Conservation (phyloP, 1,139 yeast genomes). For the Kodamaea arcana region DNA sequence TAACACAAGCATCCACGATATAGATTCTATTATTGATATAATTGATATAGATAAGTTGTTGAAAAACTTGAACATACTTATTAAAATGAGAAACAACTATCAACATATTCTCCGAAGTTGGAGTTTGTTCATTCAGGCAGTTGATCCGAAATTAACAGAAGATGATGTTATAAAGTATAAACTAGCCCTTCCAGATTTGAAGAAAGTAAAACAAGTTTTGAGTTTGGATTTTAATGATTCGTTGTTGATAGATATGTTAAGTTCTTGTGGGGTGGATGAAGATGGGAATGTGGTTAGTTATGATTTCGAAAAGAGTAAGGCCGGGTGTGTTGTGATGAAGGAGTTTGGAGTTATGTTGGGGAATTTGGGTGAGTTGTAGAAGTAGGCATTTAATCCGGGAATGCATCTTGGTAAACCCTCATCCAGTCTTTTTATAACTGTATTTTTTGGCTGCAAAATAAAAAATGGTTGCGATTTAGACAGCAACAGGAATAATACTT, state of each 20-base stretch:
- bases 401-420: too few relatives aligned
- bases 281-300: constrained; percentile 30
- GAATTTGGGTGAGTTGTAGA: constrained; percentile 39
- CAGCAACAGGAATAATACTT: too few relatives aligned
- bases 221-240: constrained; percentile 28
- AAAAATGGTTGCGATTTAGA: too few relatives aligned
- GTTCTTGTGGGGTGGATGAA: constrained; percentile 30
- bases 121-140: constrained; percentile 30
- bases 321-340: constrained; percentile 32
- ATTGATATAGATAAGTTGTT: constrained; percentile 42
- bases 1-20: constrained; percentile 15
- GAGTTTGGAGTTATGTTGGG: constrained; percentile 46
- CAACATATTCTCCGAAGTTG: constrained; percentile 30
- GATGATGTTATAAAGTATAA: constrained; percentile 12
- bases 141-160: constrained; percentile 8
- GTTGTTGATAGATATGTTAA: constrained; percentile 43
- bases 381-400: too few relatives aligned
- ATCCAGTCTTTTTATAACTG: too few relatives aligned
- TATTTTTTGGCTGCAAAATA: too few relatives aligned
- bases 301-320: constrained; percentile 22
- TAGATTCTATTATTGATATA: constrained; percentile 31
- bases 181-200: constrained; percentile 31
- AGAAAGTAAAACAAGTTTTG: constrained; percentile 26
- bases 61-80: constrained; percentile 21
- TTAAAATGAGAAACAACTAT: constrained; percentile 33